Base-by-base conservation (phyloP, 1,139 yeast species). In the Suhomyces anneliseae region DNA sequence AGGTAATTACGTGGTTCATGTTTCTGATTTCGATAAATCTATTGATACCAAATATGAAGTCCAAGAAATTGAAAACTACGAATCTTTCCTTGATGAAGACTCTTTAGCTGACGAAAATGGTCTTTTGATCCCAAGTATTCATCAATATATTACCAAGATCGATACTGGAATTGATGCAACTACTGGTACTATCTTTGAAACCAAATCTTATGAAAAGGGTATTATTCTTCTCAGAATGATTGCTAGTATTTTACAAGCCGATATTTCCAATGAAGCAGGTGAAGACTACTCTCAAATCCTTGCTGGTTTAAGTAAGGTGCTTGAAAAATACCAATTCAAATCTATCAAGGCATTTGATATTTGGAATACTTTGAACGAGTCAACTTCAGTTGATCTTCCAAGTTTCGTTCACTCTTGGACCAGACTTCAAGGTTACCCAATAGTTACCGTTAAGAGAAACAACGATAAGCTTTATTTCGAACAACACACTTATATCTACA, bases 191-290 rank as follows among this genome's bases (percentile, higher is more conserved):
- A 60, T 73, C 2, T 85, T 86, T 61, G 74, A 80, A 47, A 76
- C 75, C 32, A 71, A 74, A 48, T 69, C 83, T 1, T 87, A 86
- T 57, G 82, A 81, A 44, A 85, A 84, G 61, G 93, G 92, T 19
- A 79, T 86, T 44, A 70, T 76, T 15, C 61, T 85, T 19, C 56
- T 86, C 39, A 73, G 86, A 63, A 79, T 81, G 78, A 59, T 86
- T 36, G 79, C 76, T 19, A 68, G 74, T 43, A 54, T 78, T 36
- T 66, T 80, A 50, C 77, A 75, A 29, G 59, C 59, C 29, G 70
- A 68, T 4, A 49, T 58, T 2, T 49, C 62, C 62, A 39, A 40
- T 27, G 51, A 48, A 10, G 46, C 49, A 2, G 52, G 52, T 7
- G 61, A 61, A 34, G 63, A 66, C 45, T 64, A 63, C 27, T 47